These are phyloP conservation scores for Gonium pectorale DNA, from an alignment of 139 green algal species.

Conservation along the genomic window DNA sequence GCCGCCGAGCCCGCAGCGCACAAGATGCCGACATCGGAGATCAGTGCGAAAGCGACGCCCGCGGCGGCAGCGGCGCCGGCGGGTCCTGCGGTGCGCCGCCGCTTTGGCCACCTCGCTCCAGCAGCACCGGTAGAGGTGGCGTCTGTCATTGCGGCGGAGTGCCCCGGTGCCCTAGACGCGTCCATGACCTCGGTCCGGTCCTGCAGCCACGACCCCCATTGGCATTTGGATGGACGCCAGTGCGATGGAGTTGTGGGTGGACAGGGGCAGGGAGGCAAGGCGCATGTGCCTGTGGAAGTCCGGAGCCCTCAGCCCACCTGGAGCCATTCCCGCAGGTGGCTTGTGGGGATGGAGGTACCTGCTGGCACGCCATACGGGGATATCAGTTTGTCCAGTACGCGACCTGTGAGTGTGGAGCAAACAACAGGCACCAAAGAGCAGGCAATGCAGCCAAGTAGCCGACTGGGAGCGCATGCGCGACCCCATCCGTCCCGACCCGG, in stretches of 20 bases:
- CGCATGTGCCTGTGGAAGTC: neutral
- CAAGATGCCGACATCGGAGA: neutral
- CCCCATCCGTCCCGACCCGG: too few species aligned
- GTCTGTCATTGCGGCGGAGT: too few species aligned
- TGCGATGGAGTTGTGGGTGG: too few species aligned
- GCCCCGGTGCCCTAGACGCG: neutral
- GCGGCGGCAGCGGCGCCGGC: neutral
- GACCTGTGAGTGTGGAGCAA: too few species aligned
- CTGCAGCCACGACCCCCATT: neutral
- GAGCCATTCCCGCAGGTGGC: conserved; percentile 8
- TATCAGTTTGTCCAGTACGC: too few species aligned
- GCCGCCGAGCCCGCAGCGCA: neutral
- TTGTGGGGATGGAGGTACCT: neutral
- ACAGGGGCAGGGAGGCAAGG: too few species aligned
- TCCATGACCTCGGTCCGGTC: conserved; percentile 17
- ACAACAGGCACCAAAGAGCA: too few species aligned
- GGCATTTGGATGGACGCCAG: too few species aligned
- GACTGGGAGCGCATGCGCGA: too few species aligned
- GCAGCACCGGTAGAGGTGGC: too few species aligned
- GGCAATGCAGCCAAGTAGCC: too few species aligned
- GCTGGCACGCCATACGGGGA: too few species aligned
- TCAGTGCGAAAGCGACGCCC: neutral
- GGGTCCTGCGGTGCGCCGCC: neutral
- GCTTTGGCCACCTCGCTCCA: neutral
- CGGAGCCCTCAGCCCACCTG: neutral